A percentile compares a stretch with the other conserved stretches of the same genome.
Evolutionary conservation across 495 filamentous ascomycete genomes (phyloP).

Genomic region (Annulohypoxylon maeteangense): DNA sequence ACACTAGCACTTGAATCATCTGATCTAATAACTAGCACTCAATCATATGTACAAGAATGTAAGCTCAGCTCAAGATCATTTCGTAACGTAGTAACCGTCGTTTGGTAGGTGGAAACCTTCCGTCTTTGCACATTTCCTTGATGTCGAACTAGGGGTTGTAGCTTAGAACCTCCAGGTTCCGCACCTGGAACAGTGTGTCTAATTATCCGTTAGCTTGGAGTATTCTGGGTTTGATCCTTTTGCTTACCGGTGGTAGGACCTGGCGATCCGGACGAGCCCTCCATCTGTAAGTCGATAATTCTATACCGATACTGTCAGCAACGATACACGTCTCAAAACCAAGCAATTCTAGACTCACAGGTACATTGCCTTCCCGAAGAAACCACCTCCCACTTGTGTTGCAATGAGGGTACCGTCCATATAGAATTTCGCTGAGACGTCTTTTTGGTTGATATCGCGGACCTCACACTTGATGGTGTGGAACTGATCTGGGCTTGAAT

Average conservation of each 20-base stretch:
- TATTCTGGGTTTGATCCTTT: not conserved
- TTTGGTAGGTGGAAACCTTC: not conserved
- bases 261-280: conserved; percentile 60
- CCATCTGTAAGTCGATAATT: conserved; percentile 62
- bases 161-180: conserved; percentile 53
- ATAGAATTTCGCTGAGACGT: conserved; percentile 64
- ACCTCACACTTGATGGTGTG: conserved; percentile 64
- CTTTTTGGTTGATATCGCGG: conserved; percentile 63
- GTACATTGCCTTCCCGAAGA: conserved; percentile 60
- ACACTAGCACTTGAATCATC: no score
- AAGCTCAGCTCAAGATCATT: not conserved
- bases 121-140: not conserved
- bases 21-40: no score
- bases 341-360: conserved; percentile 50
- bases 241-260: conserved; percentile 55
- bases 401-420: conserved; percentile 62
- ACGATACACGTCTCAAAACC: not conserved
- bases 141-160: conserved; percentile 48
- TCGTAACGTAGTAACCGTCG: not conserved
- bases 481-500: conserved; percentile 58
- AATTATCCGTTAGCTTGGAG: not conserved
- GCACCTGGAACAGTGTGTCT: conserved; percentile 57
- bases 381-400: conserved; percentile 63
- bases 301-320: conserved; percentile 38
- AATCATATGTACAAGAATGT: not conserved